Conservation (phyloP, 257 asterid species). For the Solanum appendiculatum region DNA sequence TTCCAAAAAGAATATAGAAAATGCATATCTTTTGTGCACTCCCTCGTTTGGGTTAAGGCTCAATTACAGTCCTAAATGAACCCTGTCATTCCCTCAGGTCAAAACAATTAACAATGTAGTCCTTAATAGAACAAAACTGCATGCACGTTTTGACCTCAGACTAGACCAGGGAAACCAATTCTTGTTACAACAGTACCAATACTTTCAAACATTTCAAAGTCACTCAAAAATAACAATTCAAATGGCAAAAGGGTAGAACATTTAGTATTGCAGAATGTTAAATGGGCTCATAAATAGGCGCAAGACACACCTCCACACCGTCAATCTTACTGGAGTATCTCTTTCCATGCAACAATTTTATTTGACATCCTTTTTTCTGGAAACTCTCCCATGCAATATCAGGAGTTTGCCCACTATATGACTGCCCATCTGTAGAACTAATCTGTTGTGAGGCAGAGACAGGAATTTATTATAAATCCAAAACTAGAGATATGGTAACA, state of each 20-base stretch:
- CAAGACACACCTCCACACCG: slow-evolving; percentile 64
- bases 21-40: not conserved
- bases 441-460: slow-evolving; percentile 32
- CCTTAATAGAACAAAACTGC: not conserved
- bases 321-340: slow-evolving; percentile 79
- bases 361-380: slow-evolving; percentile 64
- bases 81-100: not conserved
- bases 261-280: not conserved
- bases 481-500: not conserved
- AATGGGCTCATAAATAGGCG: not conserved
- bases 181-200: not conserved
- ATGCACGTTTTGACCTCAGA: not conserved
- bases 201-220: not conserved
- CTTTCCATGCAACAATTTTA: slow-evolving; percentile 66
- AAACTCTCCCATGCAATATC: slow-evolving; percentile 79
- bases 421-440: slow-evolving; percentile 63
- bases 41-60: not conserved
- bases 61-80: not conserved
- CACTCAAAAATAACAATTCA: not conserved
- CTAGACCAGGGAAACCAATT: not conserved
- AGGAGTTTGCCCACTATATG: slow-evolving; percentile 84
- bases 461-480: not conserved
- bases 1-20: not conserved
- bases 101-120: not conserved
- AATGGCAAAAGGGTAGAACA: not conserved